Base-by-base conservation (phyloP, 2,329 filamentous ascomycete species). In the Bipolaris zeicola region DNA sequence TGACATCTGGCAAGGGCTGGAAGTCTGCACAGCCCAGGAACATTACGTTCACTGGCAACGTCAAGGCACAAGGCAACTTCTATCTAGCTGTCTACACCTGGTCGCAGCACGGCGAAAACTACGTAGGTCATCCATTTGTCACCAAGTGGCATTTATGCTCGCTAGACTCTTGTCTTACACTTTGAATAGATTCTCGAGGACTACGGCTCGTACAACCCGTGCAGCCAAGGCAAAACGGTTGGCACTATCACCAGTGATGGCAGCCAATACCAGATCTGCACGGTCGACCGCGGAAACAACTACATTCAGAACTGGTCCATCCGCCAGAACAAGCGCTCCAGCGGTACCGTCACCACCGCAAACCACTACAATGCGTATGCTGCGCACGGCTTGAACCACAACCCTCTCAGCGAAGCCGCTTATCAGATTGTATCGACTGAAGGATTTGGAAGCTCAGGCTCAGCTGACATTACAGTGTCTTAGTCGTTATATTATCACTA, bases 231-330 rank as follows among this genome's bases (percentile, higher is more conserved):
- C 41, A 22, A 43, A 16, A 26, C 6, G 8, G 22, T 43, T 14
- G 41, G 5, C 14, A 43, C 41, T 10, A 43, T 43, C 24, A 43
- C 22, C 22, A 43, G 41, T 26, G 41, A 43, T 16, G 41, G 41
- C 24, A 43, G 41, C 22, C 26, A 13, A 8, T 43, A 43, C 22
- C 22, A 43, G 24, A 43, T 43, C 41, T 43, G 41, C 41, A 43
- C 41, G 1, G 41, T 43, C 6, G 26, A 43, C 22, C 41, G 41
- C 5, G 41, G 41, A 43, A 43, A 43, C 41, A 28, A 28, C n/a
- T 43, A 43, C 41, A 43, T 43, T 16, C 41, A 43, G n/a, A 43
- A 43, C 41, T 43, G 41, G 41, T 43, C 41, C 7, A 28, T 43
- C 22, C 41, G 41, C 22, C 41, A 43, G 41, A 43, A 43, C 22